Evolutionary conservation across 1,284 basidiomycete genomes (phyloP).

Genomic region (Hypsizygus ulmarius): DNA sequence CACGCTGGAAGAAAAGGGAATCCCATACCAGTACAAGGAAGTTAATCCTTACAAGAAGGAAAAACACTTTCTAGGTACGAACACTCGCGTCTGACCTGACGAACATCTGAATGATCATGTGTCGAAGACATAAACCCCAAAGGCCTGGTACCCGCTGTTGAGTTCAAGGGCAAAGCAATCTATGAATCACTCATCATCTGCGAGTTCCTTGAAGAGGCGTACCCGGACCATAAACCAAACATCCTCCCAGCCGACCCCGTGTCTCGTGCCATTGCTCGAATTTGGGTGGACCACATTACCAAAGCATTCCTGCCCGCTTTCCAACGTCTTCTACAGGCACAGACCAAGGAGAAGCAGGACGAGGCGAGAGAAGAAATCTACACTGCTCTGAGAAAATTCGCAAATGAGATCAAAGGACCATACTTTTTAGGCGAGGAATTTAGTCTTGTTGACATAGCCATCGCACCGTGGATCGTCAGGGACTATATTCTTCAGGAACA

Average conservation of each 20-base stretch:
- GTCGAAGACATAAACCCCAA: slow-evolving; percentile 58
- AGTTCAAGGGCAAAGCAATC: slow-evolving; percentile 53
- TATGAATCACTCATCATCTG: slow-evolving; percentile 60
- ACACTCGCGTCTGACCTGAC: background rate
- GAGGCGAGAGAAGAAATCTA: slow-evolving; percentile 44
- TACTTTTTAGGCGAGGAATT: slow-evolving; percentile 60
- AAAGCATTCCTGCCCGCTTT: slow-evolving; percentile 52
- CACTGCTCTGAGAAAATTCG: slow-evolving; percentile 44
- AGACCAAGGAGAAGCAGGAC: slow-evolving; percentile 49
- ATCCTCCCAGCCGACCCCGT: slow-evolving; percentile 51
- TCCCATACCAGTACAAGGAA: slow-evolving; percentile 65
- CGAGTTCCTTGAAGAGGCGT: slow-evolving; percentile 63
- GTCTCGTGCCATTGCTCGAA: slow-evolving; percentile 46
- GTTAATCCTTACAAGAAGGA: slow-evolving; percentile 74
- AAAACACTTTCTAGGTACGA: slow-evolving; percentile 51
- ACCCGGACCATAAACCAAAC: slow-evolving; percentile 42
- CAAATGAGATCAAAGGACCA: slow-evolving; percentile 50
- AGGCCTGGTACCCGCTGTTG: slow-evolving; percentile 64
- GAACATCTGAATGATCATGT: background rate
- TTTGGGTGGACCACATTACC: slow-evolving; percentile 53
- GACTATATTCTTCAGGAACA: slow-evolving; percentile 50
- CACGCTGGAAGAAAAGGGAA: slow-evolving; percentile 59
- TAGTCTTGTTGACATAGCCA: slow-evolving; percentile 54
- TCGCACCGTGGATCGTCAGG: slow-evolving; percentile 57
- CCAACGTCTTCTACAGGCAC: slow-evolving; percentile 52